Base-by-base conservation (phyloP, 1,284 basidiomycete genomes). In the Boletus sp. region DNA sequence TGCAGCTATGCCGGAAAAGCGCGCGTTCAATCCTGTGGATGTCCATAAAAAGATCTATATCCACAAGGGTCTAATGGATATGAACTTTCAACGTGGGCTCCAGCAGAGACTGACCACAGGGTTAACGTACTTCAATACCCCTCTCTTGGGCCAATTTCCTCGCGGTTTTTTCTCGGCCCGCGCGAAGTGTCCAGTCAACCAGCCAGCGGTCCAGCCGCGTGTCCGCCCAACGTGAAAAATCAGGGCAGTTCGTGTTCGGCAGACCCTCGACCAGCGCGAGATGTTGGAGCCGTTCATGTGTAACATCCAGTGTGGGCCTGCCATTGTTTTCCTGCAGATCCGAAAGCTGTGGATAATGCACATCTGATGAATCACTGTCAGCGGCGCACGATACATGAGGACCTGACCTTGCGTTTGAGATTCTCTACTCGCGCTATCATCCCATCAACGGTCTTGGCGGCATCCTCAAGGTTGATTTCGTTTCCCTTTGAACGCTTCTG, bases 41-140 rank as follows among this genome's bases (percentile, higher is more conserved):
- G 64, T 98, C 94, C 57, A 84, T 85, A 73, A 98, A 98, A 42
- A 98, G 80, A 58, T 97, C 94, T 46, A 96, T 87, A 69, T 98
- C 95, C 43, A 95, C 92, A 13, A 96, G 80, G 52, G 82, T 83
- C 91, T 94, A 63, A 51, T 49, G 54, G 46, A 60, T 42, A 60
- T 60, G 60, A 63, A 50, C 42, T n/a, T 53, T 68, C 65, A 70
- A 59, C 61, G 62, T 63, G 66, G 36, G n/a, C 16, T 46, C 55
- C 60, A 56, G 62, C 56, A 55, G 61, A 61, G 58, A 27, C 51
- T 45, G 39, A 61, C 43, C 55, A 31, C 59, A 58, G 47, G 51
- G 58, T 48, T 60, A 54, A 69, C 78, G 58, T 66, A 88, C 89
- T 77, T 91, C 86, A 57, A 94, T 88, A 18, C 79, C 78, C 66